Evolutionary conservation across 208 protist genomes (phyloP).

Genomic region (Leishmania lainsoni): DNA sequence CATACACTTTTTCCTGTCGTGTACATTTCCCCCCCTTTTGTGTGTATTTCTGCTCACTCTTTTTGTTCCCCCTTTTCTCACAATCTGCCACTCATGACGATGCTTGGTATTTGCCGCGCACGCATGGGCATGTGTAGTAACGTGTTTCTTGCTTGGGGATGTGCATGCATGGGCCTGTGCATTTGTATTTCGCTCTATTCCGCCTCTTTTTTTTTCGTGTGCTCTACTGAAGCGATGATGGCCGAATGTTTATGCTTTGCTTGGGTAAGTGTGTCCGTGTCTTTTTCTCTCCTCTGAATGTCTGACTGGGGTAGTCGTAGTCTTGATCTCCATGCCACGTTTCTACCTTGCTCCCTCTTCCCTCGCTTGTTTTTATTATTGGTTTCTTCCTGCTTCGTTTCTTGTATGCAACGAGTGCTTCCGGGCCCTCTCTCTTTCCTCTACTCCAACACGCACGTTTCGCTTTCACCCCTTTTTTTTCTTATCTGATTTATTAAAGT

Average conservation of each 20-base stretch:
- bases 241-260: background rate
- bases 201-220: background rate
- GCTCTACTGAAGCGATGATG: background rate
- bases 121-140: background rate
- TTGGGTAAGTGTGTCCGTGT: background rate
- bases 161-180: background rate
- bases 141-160: background rate
- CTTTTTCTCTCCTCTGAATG: background rate
- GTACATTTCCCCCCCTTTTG: background rate
- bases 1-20: background rate
- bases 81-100: background rate
- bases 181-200: background rate
- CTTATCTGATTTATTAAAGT: too few relatives aligned
- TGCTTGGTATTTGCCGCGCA: background rate
- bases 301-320: background rate
- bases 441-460: background rate
- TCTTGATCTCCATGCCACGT: background rate
- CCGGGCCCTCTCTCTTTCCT: background rate
- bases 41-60: background rate
- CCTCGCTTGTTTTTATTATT: background rate
- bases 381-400: background rate
- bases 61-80: background rate
- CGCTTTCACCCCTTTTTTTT: background rate
- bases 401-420: background rate
- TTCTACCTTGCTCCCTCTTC: background rate